These are phyloP conservation scores for Penicillium fimorum DNA, from an alignment of 495 filamentous ascomycete species.

Conservation along the genomic window DNA sequence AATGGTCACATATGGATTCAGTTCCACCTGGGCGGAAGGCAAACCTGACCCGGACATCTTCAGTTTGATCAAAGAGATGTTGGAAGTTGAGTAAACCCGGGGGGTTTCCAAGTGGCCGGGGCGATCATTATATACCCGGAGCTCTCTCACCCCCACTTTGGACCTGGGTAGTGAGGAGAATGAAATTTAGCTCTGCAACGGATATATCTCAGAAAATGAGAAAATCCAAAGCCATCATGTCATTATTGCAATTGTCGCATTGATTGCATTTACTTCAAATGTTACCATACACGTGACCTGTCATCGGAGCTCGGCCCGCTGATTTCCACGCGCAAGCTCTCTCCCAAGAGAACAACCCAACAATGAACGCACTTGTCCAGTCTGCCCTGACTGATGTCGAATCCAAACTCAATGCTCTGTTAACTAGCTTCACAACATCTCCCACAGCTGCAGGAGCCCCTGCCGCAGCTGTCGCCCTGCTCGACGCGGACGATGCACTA, in stretches of 20 bases:
- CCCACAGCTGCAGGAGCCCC: conserved; percentile 45
- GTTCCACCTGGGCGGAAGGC: conserved; percentile 14
- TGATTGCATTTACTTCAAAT: background rate
- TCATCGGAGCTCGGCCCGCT: conserved; percentile 20
- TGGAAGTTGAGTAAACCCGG: background rate
- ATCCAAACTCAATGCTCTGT: conserved; percentile 41
- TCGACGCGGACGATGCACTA: conserved; percentile 43
- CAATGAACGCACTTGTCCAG: conserved; percentile 42
- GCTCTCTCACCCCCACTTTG: background rate
- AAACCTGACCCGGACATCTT: conserved; percentile 4
- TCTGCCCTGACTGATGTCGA: conserved; percentile 40
- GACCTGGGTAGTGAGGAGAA: background rate
- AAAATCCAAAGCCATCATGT: background rate
- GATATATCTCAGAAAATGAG: background rate
- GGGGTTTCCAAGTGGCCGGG: background rate
- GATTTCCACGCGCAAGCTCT: background rate
- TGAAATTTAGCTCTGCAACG: background rate
- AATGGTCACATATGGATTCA: conserved; percentile 19
- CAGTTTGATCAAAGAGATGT: background rate
- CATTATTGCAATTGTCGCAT: background rate
- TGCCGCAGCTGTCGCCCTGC: conserved; percentile 38
- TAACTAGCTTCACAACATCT: conserved; percentile 42
- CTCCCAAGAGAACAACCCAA: conserved; percentile 10
- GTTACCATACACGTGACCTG: conserved; percentile 11
- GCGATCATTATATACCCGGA: conserved; percentile 1